These are phyloP conservation scores for Ogataea minuta DNA, from an alignment of 805 yeast genomes.

Conservation along the genomic window DNA sequence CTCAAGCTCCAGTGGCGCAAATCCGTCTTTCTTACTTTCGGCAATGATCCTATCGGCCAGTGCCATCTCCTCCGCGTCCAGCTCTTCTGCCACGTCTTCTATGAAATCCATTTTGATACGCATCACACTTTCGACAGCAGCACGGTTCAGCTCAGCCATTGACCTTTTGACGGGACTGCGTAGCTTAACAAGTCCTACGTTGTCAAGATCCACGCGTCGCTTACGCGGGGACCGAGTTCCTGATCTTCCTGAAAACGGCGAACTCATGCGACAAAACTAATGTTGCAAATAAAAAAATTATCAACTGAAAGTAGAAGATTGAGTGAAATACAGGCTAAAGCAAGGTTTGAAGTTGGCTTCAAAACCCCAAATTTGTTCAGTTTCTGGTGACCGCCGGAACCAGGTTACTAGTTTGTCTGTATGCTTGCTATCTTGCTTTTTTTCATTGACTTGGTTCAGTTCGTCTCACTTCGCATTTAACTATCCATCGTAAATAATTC, in stretches of 20 bases:
- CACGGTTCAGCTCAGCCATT: conserved; percentile 38
- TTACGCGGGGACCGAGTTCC: conserved; percentile 36
- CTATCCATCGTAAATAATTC: no score
- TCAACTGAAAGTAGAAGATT: no score
- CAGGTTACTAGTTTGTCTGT: no score
- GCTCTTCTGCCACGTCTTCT: conserved; percentile 29
- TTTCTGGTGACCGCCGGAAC: no score
- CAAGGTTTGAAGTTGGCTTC: no score
- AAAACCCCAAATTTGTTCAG: no score
- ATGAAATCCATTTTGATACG: conserved; percentile 28
- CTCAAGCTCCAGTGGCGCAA: conserved; percentile 13
- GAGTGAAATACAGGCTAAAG: no score
- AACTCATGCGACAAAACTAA: conserved; percentile 2
- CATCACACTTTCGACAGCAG: conserved; percentile 51
- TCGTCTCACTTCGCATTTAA: no score
- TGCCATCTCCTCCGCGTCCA: conserved; percentile 39
- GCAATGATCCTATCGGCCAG: conserved; percentile 47
- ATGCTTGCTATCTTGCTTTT: no score
- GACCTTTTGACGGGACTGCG: conserved; percentile 43
- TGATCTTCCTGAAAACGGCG: conserved; percentile 17
- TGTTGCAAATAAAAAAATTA: not conserved
- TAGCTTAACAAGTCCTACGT: conserved; percentile 42
- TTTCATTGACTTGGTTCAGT: no score
- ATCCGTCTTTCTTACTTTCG: conserved; percentile 36
- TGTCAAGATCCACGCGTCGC: conserved; percentile 28